Evolutionary conservation across 768 basidiomycete species (phyloP).

Genomic region (button mushroom (Agaricus bisporus)): DNA sequence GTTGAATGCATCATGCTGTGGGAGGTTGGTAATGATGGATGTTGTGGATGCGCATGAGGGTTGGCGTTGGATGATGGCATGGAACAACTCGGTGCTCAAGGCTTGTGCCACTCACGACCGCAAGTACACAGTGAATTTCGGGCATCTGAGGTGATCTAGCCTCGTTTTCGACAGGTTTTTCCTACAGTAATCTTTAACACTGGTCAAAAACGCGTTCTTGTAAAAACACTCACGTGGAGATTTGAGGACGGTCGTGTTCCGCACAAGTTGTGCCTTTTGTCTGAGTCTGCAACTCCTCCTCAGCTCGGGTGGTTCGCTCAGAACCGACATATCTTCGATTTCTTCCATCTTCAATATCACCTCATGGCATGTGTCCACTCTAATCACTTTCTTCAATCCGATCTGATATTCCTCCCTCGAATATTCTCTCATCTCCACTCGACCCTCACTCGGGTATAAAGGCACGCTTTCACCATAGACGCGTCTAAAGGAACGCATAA

Average conservation of each 20-base stretch:
- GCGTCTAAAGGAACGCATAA: conserved; percentile 4
- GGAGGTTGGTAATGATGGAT: too few species aligned
- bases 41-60: too few species aligned
- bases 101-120: background rate
- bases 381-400: background rate
- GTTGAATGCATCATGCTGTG: too few species aligned
- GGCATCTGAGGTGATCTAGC: background rate
- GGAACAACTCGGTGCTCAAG: background rate
- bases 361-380: conserved; percentile 4
- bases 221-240: background rate
- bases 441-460: conserved; percentile 5
- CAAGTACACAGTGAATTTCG: background rate
- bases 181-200: background rate
- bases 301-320: background rate
- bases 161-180: background rate
- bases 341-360: conserved; percentile 4
- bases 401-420: conserved; percentile 8
- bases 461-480: conserved; percentile 2
- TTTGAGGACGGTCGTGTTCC: background rate
- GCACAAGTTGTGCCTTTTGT: background rate
- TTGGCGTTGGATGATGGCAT: too few species aligned
- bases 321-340: background rate
- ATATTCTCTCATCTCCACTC: conserved; percentile 7
- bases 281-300: conserved; percentile 5
- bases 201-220: background rate